Conservation (phyloP, 2,329 filamentous ascomycete genomes). For the Aspergillus caelatus region DNA sequence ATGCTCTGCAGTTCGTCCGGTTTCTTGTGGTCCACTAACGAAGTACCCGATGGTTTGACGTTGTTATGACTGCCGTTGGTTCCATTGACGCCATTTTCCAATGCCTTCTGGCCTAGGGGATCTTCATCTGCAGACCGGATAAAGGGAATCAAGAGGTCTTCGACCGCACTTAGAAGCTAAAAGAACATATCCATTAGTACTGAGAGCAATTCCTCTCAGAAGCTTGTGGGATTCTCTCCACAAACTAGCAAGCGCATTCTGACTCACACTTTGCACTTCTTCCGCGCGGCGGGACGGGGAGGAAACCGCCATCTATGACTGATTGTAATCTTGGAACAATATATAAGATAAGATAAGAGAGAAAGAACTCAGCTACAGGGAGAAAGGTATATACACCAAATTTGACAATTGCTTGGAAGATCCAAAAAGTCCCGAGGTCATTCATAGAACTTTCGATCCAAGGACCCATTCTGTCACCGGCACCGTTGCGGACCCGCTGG, state of each 20-base stretch:
- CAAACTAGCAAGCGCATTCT: slow-evolving; percentile 7
- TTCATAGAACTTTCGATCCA: neutral
- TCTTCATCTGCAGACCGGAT: slow-evolving; percentile 46
- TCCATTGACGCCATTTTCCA: slow-evolving; percentile 22
- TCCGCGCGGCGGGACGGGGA: slow-evolving; percentile 36
- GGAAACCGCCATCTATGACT: slow-evolving; percentile 27
- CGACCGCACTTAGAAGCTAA: slow-evolving; percentile 44
- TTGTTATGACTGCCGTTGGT: slow-evolving; percentile 41
- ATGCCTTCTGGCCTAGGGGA: slow-evolving; percentile 12
- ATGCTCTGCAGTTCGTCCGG: slow-evolving; percentile 64
- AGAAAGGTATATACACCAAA: neutral
- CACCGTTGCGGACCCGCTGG: slow-evolving; percentile 15
- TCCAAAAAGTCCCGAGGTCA: neutral
- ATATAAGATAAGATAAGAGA: slow-evolving; percentile 2
- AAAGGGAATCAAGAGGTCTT: slow-evolving; percentile 49
- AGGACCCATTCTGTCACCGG: neutral
- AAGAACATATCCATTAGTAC: neutral
- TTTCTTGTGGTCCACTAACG: slow-evolving; percentile 65
- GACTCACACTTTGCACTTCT: slow-evolving; percentile 47
- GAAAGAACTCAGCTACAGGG: neutral
- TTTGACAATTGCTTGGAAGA: neutral
- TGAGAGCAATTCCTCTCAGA: neutral
- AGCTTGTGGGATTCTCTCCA: no score
- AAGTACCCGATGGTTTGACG: slow-evolving; percentile 59
- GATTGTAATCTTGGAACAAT: slow-evolving; percentile 2